Conservation (phyloP, 805 yeast species). For the Sugiyamaella chiloensis region DNA sequence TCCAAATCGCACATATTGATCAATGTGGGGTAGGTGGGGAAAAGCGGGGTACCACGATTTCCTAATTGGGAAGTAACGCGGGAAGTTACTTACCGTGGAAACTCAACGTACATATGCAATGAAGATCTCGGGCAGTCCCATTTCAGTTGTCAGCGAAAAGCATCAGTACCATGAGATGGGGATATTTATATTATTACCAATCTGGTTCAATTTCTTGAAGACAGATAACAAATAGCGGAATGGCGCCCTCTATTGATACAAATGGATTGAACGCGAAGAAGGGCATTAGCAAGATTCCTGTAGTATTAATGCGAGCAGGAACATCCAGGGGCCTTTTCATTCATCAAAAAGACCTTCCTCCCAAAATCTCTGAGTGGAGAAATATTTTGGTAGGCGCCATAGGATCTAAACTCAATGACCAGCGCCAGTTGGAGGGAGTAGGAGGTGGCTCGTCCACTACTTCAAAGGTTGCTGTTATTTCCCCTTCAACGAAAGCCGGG, state of each 20-base stretch:
- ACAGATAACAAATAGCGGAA: no score
- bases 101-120: not conserved
- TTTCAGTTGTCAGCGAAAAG: no score
- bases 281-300: conserved; percentile 3
- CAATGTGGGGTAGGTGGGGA: not conserved
- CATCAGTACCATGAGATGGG: no score
- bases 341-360: conserved; percentile 7
- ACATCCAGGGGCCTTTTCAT: conserved; percentile 15
- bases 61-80: not conserved
- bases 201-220: no score
- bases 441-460: conserved; percentile 16
- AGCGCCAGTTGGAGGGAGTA: conserved; percentile 15
- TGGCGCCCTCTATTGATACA: not conserved
- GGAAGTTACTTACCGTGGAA: not conserved
- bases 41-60: no score
- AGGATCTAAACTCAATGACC: conserved; percentile 13
- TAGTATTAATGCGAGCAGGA: conserved; percentile 14
- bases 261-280: not conserved
- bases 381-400: conserved; percentile 9
- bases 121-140: not conserved
- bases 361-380: not conserved
- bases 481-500: conserved; percentile 6
- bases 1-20: not conserved
- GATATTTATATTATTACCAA: no score
- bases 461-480: conserved; percentile 14